These are phyloP conservation scores for Candida palmyrensis DNA, from an alignment of 805 yeast species.

Conservation along the genomic window DNA sequence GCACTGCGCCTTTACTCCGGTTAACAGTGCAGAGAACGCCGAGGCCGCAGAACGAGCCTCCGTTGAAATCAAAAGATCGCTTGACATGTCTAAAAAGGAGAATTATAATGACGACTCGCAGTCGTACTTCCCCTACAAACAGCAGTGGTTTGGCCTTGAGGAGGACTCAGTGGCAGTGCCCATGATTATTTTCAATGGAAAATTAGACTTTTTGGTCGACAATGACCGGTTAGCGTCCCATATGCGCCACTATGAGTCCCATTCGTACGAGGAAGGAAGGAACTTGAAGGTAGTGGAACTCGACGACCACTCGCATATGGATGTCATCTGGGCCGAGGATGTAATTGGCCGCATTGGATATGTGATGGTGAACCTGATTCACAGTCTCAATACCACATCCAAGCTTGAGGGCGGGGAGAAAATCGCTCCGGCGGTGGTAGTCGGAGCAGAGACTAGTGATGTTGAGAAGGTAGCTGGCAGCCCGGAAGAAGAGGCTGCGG, in stretches of 20 bases:
- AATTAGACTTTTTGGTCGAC: slow-evolving; percentile 71
- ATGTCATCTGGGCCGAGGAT: slow-evolving; percentile 87
- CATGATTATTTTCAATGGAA: slow-evolving; percentile 67
- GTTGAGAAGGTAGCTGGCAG: background rate
- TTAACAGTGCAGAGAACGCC: slow-evolving; percentile 7
- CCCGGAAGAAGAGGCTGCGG: background rate
- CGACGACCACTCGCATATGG: slow-evolving; percentile 75
- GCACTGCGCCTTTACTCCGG: slow-evolving; percentile 21
- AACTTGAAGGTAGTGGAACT: slow-evolving; percentile 40
- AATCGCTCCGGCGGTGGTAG: background rate
- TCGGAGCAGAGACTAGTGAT: background rate
- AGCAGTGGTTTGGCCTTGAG: slow-evolving; percentile 50
- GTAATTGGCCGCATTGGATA: slow-evolving; percentile 61
- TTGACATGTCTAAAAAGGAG: slow-evolving; percentile 6
- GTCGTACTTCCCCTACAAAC: slow-evolving; percentile 47
- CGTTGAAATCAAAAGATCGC: slow-evolving; percentile 5
- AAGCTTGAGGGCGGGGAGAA: background rate
- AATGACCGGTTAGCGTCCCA: slow-evolving; percentile 65
- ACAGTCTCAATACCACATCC: slow-evolving; percentile 1
- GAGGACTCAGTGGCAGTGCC: slow-evolving; percentile 38
- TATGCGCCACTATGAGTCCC: slow-evolving; percentile 53
- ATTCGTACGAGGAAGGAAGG: slow-evolving; percentile 26
- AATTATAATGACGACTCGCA: slow-evolving; percentile 47
- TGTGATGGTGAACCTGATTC: slow-evolving; percentile 13
- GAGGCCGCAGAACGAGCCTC: slow-evolving; percentile 5